Evolutionary conservation across 2,329 filamentous ascomycete genomes (phyloP).

Genomic region (Rhinocladiella similis): DNA sequence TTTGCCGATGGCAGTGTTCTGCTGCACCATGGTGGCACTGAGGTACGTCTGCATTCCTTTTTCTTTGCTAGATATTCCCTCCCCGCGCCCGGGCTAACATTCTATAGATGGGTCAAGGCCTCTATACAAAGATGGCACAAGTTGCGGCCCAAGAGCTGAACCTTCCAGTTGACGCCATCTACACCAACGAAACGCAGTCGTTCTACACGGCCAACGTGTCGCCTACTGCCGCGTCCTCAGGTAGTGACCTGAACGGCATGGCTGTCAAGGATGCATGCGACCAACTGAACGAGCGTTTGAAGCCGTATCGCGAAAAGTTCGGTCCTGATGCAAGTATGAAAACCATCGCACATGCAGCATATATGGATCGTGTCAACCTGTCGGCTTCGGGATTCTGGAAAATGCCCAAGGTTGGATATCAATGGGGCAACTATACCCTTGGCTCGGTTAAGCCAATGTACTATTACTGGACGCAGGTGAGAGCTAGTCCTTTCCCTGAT

Average conservation of each 20-base stretch:
- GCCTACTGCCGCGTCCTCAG: conserved; percentile 88
- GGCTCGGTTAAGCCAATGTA: conserved; percentile 93
- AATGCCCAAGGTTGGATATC: conserved; percentile 94
- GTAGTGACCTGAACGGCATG: conserved; percentile 92
- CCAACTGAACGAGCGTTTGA: conserved; percentile 83
- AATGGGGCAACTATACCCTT: conserved; percentile 62
- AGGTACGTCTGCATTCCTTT: neutral
- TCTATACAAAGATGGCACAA: conserved; percentile 97
- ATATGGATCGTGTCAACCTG: conserved; percentile 94
- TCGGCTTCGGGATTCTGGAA: conserved; percentile 97
- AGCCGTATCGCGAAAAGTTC: conserved; percentile 81
- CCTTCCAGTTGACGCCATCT: conserved; percentile 78
- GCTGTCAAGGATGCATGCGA: conserved; percentile 90
- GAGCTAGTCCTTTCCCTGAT: neutral
- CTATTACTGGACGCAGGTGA: conserved; percentile 84
- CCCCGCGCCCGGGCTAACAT: neutral
- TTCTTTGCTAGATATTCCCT: neutral
- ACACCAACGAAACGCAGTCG: conserved; percentile 91
- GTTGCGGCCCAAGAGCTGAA: conserved; percentile 86
- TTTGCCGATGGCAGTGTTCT: conserved; percentile 94
- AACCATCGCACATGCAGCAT: conserved; percentile 84
- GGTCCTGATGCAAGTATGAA: conserved; percentile 80
- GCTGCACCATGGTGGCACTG: conserved; percentile 91
- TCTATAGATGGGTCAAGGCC: conserved; percentile 96
- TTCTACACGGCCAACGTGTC: conserved; percentile 96